Base-by-base conservation (phyloP, 805 yeast genomes). In the Wilhelminamyces savonicus region DNA sequence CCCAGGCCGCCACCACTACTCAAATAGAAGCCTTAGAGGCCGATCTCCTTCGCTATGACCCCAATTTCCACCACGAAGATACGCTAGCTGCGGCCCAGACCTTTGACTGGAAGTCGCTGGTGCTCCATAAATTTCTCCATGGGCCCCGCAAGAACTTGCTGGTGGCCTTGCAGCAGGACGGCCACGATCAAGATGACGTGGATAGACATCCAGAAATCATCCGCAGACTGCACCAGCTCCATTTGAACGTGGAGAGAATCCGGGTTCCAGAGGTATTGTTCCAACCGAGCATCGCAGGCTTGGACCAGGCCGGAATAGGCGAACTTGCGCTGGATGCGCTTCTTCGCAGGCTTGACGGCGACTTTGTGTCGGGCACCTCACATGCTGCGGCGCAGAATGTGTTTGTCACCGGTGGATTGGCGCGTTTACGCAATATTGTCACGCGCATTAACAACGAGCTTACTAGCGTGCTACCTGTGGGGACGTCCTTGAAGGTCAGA, bases 281-380 rank as follows among this genome's bases (percentile, higher is more conserved):
- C 56, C 92, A 90, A 52, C 98, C 99, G 5, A 72, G 80, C 7
- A 86, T 92, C 38, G 95, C 94, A 0, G 98, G 98, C 14, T 65
- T 87, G 14, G 98, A 92, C 54, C 97, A 88, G 58, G 95, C 97
- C 0, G 97, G 97, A 16, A 67, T 92, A n/a, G 51, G 73, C 15
- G 97, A 92, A 54, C 58, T 87, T 23, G 68, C 78, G 32, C 81
- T 78, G 40, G 82, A 78, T 34, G 66, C 85, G 6, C 48, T 88
- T 5, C 48, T 73, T 23, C 70, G 76, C 27, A 69, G 87, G 44
- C 62, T 78, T 14, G 75, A 74, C 17, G 71, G 75, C 1, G 70
- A 68, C 34, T 77, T 77, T 21, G 62, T 59, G 24, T 61, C 62
- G 4, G 82, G 78, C 5, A 79, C 79, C 36, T 63, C 71, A 23